phyloP scores from a whole-genome alignment of 139 green algal species.

The Ulvella scutata region DNA sequence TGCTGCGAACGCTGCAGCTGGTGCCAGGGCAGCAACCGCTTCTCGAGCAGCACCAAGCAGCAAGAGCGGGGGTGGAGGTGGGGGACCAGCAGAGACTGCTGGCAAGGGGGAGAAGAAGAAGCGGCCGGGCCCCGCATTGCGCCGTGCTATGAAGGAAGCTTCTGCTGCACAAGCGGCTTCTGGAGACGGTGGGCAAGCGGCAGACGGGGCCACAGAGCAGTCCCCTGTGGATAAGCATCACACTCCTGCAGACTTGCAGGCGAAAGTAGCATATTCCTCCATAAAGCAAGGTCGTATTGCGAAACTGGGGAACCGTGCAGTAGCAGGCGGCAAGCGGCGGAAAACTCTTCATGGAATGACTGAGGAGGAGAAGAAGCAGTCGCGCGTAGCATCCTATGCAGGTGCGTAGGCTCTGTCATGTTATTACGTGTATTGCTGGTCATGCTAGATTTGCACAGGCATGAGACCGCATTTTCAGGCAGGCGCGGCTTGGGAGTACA shows the following conservation, averaged over 20 bases:
- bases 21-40: neutral
- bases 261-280: constrained; percentile 2
- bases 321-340: neutral
- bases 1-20: neutral
- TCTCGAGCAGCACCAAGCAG: neutral
- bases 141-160: constrained; percentile 6
- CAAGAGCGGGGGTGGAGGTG: neutral
- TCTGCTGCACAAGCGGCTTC: constrained; percentile 7
- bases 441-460: too few species aligned
- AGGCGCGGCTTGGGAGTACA: neutral
- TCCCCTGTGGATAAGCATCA: neutral
- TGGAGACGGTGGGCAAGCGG: neutral
- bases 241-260: constrained; percentile 4
- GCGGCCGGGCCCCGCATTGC: neutral
- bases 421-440: neutral
- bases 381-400: constrained; percentile 33
- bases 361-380: constrained; percentile 14
- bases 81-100: neutral
- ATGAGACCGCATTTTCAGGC: neutral
- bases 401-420: too few species aligned
- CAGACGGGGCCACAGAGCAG: neutral
- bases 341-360: neutral
- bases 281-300: neutral
- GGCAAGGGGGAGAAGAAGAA: neutral
- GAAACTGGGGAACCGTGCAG: neutral